Evolutionary conservation across 495 filamentous ascomycete genomes (phyloP).

Genomic region (Daldinia childiae): DNA sequence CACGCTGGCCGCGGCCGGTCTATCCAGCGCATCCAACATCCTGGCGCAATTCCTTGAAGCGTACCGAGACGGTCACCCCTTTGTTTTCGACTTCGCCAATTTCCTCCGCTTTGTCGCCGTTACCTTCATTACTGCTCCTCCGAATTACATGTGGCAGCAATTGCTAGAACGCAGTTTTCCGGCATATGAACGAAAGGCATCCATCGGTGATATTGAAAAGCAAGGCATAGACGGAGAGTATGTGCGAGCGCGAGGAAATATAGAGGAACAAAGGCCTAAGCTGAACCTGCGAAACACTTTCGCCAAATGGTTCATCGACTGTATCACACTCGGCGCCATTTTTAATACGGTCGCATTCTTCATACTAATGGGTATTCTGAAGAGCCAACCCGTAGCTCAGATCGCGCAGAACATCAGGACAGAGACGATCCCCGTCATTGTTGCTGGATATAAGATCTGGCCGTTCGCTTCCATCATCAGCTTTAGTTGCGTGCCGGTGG

Average conservation of each 20-base stretch:
- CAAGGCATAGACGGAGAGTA: slow-evolving; percentile 27
- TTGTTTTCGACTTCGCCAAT: slow-evolving; percentile 41
- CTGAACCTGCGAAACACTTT: slow-evolving; percentile 45
- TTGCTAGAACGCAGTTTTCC: slow-evolving; percentile 47
- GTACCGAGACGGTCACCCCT: slow-evolving; percentile 43
- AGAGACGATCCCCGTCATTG: slow-evolving; percentile 47
- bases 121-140: slow-evolving; percentile 44
- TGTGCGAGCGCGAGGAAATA: background rate
- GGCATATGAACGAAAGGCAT: slow-evolving; percentile 40
- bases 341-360: slow-evolving; percentile 50
- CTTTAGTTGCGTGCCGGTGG: slow-evolving; percentile 48
- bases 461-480: slow-evolving; percentile 49
- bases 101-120: slow-evolving; percentile 48
- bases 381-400: slow-evolving; percentile 34
- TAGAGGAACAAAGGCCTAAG: slow-evolving; percentile 32
- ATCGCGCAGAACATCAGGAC: slow-evolving; percentile 40
- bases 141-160: slow-evolving; percentile 49
- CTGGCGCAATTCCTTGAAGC: slow-evolving; percentile 47
- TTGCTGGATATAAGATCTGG: slow-evolving; percentile 51
- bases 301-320: slow-evolving; percentile 50
- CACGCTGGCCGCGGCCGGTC: slow-evolving; percentile 44
- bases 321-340: slow-evolving; percentile 48
- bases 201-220: slow-evolving; percentile 40
- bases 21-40: slow-evolving; percentile 46
- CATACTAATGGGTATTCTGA: slow-evolving; percentile 47